Percentiles rank a stretch among this genome's conserved stretches.
Conservation (phyloP, 2,329 filamentous ascomycete species). For the Pseudogymnoascus sp. region DNA sequence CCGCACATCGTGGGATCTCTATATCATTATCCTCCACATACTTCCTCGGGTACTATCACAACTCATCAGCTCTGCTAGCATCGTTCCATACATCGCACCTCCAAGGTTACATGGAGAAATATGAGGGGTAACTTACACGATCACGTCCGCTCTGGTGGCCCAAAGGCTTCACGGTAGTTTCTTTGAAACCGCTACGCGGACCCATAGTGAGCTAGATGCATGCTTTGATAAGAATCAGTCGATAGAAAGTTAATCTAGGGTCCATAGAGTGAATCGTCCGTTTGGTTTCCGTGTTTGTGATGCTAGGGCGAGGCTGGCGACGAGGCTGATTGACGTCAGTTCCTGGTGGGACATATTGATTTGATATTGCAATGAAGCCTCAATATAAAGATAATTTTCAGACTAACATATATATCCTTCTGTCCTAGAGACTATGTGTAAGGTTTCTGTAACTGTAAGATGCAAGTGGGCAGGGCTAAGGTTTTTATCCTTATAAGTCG, state of each 20-base stretch:
- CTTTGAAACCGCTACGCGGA: constrained; percentile 12
- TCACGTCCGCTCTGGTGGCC: constrained; percentile 10
- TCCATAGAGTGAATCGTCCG: not conserved
- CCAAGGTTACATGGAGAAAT: not conserved
- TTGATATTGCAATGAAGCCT: not conserved
- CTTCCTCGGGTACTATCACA: constrained; percentile 3
- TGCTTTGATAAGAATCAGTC: not conserved
- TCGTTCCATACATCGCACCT: not conserved
- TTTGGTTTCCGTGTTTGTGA: not conserved
- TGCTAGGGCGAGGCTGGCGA: constrained; percentile 4
- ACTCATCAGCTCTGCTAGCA: not conserved
- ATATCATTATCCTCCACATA: not conserved
- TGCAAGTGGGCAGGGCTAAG: not conserved
- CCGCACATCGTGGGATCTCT: constrained; percentile 9
- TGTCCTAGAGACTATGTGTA: not conserved
- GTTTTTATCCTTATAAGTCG: not conserved
- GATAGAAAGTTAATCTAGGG: not conserved
- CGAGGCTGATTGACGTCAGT: constrained; percentile 6
- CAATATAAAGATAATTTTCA: not conserved
- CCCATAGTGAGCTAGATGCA: not conserved
- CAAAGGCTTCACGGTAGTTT: constrained; percentile 15
- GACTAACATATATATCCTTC: not conserved
- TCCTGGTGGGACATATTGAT: not conserved
- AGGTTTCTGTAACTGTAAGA: not conserved
- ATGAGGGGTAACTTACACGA: constrained; percentile 11